Evolutionary conservation across 371 early-diverging fungal species (phyloP).

Genomic region (Mucor sp.): DNA sequence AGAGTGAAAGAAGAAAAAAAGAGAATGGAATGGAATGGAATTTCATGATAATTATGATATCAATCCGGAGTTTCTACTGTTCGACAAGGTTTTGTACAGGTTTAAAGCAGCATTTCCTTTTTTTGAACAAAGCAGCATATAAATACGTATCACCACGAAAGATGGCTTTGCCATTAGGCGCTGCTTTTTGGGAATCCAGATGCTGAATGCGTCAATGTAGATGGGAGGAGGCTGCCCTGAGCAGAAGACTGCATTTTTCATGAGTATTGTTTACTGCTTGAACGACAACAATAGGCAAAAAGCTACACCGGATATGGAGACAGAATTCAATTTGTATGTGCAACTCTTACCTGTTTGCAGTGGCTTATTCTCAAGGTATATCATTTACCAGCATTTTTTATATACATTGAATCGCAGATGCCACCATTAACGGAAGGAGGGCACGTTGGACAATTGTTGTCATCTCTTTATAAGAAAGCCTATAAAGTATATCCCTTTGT

Average conservation of each 20-base stretch:
- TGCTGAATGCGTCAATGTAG: not conserved
- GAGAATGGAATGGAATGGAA: not conserved
- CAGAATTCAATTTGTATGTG: not conserved
- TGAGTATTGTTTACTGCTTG: not conserved
- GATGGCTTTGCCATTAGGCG: not conserved
- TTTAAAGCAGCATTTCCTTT: not conserved
- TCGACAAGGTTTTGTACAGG: not conserved
- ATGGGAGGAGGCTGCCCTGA: not conserved
- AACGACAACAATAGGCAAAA: not conserved
- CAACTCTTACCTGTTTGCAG: not conserved
- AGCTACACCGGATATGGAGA: not conserved
- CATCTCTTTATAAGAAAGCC: no score
- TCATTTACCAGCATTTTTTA: not conserved
- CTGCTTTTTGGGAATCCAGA: not conserved
- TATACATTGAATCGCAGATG: not conserved
- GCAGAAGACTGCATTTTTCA: not conserved
- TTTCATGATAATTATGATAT: not conserved
- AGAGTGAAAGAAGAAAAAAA: not conserved
- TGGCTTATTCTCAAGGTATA: not conserved
- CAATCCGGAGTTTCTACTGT: constrained; percentile 3
- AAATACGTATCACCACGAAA: not conserved
- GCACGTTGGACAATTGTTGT: not conserved
- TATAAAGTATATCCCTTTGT: no score
- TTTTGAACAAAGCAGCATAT: not conserved
- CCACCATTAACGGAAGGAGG: not conserved